Base-by-base conservation (phyloP, 306 rosid genomes). In the Oxytropis ochrocephala region DNA sequence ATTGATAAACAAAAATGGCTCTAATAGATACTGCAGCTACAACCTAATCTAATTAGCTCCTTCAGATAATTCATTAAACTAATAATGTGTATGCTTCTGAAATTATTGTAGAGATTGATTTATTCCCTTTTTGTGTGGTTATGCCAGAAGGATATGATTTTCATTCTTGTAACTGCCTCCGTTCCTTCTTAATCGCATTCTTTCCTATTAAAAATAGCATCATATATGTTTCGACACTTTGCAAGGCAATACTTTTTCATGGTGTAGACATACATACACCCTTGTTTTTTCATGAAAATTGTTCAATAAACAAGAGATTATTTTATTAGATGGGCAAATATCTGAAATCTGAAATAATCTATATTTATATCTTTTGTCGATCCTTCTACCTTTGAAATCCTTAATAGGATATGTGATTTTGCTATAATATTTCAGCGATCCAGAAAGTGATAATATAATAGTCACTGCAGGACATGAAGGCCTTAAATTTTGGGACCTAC, bases 401-500 rank as follows among this genome's bases (percentile, higher is more conserved):
- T 74, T 39, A 50, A 39, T 16, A 43, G 29, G 35, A 29, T 68
- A 41, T 54, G 19, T 6, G 29, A 27, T 74, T 63, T 64, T 75
- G 59, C 32, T 64, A 60, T 59, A 48, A 70, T n/a, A 38, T 82
- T 79, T 62, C 92, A 90, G 95, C 36, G 80, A 81, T 70, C 85
- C 86, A 19, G 99, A 89, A 75, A 65, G 81, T 81, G 82, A 84
- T 65, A 90, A 87, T 82, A 75, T 91, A 72, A 69, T 94, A 79
- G 80, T 81, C 8, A 91, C 95, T 30, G 97, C 96, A 73, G 90
- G 97, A 47, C 97, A 94, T 73, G 97, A 88, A 64, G 91, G 96
- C 73, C 79, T 94, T 17, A 91, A 91, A 79, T 91, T 94, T 79
- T 94, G 99, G 99, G 99, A 91, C 80, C 74, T 94, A 19, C 90